Evolutionary conservation across 148 eudicot genomes (phyloP).

Genomic region (Silene uniflora): DNA sequence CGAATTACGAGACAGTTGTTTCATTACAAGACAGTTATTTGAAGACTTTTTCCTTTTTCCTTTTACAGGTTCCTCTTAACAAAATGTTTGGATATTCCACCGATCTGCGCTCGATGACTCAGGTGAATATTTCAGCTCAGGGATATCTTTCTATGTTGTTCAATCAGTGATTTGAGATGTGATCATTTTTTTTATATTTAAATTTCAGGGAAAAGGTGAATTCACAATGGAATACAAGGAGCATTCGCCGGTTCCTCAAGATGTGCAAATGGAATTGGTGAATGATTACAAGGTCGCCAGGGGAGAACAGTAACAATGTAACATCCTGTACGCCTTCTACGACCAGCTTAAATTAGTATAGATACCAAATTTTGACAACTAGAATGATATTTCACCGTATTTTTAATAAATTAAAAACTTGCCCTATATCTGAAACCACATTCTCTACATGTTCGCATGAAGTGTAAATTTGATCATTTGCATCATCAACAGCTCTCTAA

Average conservation of each 20-base stretch:
- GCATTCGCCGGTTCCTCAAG: slow-evolving; percentile 73
- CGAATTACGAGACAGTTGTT: background rate
- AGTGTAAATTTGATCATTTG: background rate
- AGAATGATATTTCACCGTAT: background rate
- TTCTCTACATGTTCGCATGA: background rate
- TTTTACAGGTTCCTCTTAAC: slow-evolving; percentile 83
- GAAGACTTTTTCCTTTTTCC: background rate
- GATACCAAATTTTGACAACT: background rate
- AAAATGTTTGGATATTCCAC: slow-evolving; percentile 96
- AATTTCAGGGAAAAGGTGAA: slow-evolving; percentile 87
- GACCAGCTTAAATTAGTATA: background rate
- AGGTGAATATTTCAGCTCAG: slow-evolving; percentile 38
- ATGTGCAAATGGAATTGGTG: slow-evolving; percentile 80
- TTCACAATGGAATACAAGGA: slow-evolving; percentile 96
- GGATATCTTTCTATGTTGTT: background rate
- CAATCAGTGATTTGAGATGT: background rate
- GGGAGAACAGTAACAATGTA: slow-evolving; percentile 19
- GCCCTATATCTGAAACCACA: background rate
- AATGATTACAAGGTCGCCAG: slow-evolving; percentile 64
- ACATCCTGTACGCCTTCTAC: background rate
- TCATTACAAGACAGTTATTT: background rate
- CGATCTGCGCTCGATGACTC: slow-evolving; percentile 87
- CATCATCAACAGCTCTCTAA: background rate
- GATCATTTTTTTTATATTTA: background rate
- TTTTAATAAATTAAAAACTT: background rate